Percentiles rank a stretch among this genome's conserved stretches.
Conservation (phyloP, 768 basidiomycete species). For the Russula virescens region DNA sequence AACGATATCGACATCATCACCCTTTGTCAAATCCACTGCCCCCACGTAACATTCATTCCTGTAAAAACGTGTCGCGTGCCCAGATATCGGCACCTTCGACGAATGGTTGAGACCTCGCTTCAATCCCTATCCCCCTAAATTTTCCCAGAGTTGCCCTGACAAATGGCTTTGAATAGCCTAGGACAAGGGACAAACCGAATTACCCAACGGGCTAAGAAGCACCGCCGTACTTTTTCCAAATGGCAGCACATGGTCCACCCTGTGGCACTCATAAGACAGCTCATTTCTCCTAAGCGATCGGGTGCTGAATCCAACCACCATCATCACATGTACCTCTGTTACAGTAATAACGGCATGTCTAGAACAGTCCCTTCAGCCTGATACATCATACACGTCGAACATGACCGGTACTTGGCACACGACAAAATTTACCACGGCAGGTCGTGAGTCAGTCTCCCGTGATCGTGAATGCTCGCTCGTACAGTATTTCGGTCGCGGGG, state of each 20-base stretch:
- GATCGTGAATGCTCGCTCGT: no score
- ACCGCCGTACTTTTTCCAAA: not conserved
- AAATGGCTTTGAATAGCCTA: not conserved
- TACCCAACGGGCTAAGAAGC: not conserved
- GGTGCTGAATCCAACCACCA: not conserved
- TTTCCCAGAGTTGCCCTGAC: not conserved
- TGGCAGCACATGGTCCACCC: not conserved
- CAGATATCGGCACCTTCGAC: not conserved
- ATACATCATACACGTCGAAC: not conserved
- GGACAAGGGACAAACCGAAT: not conserved
- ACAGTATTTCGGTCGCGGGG: no score
- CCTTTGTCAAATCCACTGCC: no score
- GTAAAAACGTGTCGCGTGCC: not conserved
- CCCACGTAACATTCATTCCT: no score
- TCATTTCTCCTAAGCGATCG: not conserved
- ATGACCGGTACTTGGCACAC: no score
- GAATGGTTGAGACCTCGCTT: not conserved
- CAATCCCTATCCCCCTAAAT: not conserved
- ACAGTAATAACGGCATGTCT: conserved; percentile 3
- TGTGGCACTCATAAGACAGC: conserved; percentile 1
- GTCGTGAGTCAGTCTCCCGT: not conserved
- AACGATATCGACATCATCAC: no score
- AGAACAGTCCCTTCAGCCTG: no score
- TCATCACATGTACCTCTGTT: not conserved
- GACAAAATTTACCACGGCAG: not conserved